Evolutionary conservation across 805 yeast species (phyloP).

Genomic region (Phaffomyces opuntiae): DNA sequence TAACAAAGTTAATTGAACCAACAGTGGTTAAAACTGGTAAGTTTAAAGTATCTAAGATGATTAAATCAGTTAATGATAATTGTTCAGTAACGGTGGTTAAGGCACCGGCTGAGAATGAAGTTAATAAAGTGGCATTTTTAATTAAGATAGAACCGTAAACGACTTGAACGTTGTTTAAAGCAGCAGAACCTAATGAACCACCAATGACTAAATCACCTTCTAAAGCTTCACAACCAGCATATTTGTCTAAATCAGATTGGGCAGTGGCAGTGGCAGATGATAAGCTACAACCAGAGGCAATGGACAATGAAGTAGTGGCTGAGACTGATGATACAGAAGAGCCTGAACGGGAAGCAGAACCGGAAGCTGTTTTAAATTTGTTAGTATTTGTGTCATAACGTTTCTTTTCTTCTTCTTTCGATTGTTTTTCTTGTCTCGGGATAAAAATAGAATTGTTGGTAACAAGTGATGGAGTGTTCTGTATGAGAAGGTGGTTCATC

Average conservation of each 20-base stretch:
- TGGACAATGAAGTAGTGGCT: slow-evolving; percentile 38
- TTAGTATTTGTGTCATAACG: not conserved
- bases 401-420: not conserved
- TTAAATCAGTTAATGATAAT: slow-evolving; percentile 54
- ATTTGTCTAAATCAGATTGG: slow-evolving; percentile 69
- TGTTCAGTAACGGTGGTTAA: slow-evolving; percentile 69
- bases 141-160: slow-evolving; percentile 71
- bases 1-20: slow-evolving; percentile 71
- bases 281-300: slow-evolving; percentile 63
- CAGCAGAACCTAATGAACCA: slow-evolving; percentile 57
- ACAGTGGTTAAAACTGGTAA: slow-evolving; percentile 77
- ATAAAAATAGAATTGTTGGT: slow-evolving; percentile 7
- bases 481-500: too few relatives aligned
- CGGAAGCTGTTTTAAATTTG: slow-evolving; percentile 16
- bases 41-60: slow-evolving; percentile 58
- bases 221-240: slow-evolving; percentile 69
- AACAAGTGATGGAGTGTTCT: too few relatives aligned
- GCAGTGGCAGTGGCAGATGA: slow-evolving; percentile 64
- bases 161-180: slow-evolving; percentile 68
- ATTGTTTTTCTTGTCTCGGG: slow-evolving; percentile 2
- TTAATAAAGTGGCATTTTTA: slow-evolving; percentile 56
- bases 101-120: slow-evolving; percentile 68
- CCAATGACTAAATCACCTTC: slow-evolving; percentile 70
- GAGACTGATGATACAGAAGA: slow-evolving; percentile 21
- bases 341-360: slow-evolving; percentile 32